phyloP scores from a whole-genome alignment of 495 filamentous ascomycete species.

The Saxispiralis lemnorum region DNA sequence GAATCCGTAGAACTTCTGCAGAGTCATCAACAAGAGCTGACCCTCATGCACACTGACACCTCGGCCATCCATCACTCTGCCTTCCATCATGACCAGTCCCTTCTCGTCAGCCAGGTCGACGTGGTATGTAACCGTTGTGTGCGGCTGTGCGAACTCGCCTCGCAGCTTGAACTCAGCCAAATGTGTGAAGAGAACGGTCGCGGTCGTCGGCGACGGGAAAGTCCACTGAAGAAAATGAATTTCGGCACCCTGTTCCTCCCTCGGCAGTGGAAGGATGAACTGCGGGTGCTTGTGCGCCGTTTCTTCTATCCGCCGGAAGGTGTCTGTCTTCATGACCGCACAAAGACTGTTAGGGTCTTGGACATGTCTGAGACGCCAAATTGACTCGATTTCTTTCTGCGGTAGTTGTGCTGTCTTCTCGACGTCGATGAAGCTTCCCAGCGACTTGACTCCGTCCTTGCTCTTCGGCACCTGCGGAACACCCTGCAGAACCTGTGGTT shows the following conservation, averaged over 20 bases:
- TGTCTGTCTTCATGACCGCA: constrained; percentile 56
- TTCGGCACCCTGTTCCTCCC: constrained; percentile 43
- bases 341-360: constrained; percentile 51
- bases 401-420: constrained; percentile 56
- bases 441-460: constrained; percentile 49
- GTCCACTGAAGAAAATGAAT: constrained; percentile 73
- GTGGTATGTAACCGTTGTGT: constrained; percentile 86
- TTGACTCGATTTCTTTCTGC: constrained; percentile 59
- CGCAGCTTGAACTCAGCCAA: constrained; percentile 81
- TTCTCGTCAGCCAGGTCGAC: constrained; percentile 54
- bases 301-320: constrained; percentile 47
- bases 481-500: constrained; percentile 1
- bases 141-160: constrained; percentile 73
- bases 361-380: constrained; percentile 86
- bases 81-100: constrained; percentile 69
- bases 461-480: constrained; percentile 13
- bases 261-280: constrained; percentile 82
- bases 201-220: constrained; percentile 46
- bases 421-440: constrained; percentile 69
- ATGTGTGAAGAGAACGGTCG: constrained; percentile 80
- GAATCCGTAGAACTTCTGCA: constrained; percentile 86
- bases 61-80: constrained; percentile 53
- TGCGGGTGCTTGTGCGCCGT: constrained; percentile 59
- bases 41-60: constrained; percentile 68
- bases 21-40: constrained; percentile 73